Evolutionary conservation across 148 eudicot genomes (phyloP).

Genomic region (Vaccinium vitisidaea): DNA sequence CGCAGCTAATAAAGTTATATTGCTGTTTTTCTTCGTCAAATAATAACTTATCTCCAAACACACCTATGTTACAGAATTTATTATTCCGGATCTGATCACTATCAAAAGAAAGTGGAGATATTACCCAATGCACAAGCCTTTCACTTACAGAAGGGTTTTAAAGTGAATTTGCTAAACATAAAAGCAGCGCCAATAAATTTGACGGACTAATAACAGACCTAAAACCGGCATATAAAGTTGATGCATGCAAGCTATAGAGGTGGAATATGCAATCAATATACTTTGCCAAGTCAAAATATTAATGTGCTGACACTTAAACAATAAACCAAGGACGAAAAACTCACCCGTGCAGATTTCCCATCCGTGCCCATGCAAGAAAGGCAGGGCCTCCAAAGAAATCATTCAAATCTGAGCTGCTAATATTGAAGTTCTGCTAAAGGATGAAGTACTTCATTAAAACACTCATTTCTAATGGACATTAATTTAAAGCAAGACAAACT

Average conservation of each 20-base stretch:
- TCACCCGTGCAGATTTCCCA: slow-evolving; percentile 55
- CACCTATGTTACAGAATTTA: background rate
- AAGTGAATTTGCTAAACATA: no score
- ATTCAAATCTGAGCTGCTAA: slow-evolving; percentile 37
- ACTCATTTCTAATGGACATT: background rate
- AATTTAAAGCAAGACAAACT: background rate
- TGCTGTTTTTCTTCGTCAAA: background rate
- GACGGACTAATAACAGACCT: background rate
- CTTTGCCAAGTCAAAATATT: background rate
- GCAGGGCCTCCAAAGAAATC: slow-evolving; percentile 64
- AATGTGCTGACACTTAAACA: background rate
- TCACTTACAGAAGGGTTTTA: no score
- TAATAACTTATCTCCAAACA: background rate
- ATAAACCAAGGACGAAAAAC: slow-evolving; percentile 14
- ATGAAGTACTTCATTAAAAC: slow-evolving; percentile 12
- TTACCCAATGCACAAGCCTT: no score
- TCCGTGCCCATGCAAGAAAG: slow-evolving; percentile 58
- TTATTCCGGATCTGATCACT: background rate
- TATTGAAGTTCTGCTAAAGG: slow-evolving; percentile 40
- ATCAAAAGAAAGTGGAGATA: background rate
- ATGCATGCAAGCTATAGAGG: background rate
- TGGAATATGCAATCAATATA: background rate
- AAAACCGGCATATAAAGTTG: background rate
- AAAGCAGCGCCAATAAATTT: background rate
- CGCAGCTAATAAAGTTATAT: background rate